Base-by-base conservation (phyloP, 2,329 filamentous ascomycete species). In the Venturia effusa region DNA sequence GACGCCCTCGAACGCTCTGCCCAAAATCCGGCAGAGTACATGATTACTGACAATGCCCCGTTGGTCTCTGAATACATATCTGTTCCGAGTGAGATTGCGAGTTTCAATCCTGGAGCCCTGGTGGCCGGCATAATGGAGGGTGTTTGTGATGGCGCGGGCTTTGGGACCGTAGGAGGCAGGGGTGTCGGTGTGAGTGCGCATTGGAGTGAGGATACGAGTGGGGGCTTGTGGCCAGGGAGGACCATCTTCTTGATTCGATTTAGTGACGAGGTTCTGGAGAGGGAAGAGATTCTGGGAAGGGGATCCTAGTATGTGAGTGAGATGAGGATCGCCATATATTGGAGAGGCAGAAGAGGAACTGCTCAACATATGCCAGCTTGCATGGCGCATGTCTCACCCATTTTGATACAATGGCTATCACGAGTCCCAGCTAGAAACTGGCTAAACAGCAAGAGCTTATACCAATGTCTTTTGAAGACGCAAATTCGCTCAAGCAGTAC, bases 21-120 rank as follows among this genome's bases (percentile, higher is more conserved):
- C 10, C 84, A 87, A 62, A 93, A 92, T 62, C 88, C 90, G 10
- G 91, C 94, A 70, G 93, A 97, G 79, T 99, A 97, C 81, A 97
- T 99, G 93, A 94, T 99, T 70, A 90, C 92, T 70, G 94, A 99
- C 78, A 97, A 99, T 77, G 94, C 97, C 74, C 94, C 94, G 27
- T 82, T 97, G 61, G 93, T 97, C 45, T 97, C 97, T 76, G 88
- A 88, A 67, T 97, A 94, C 78, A 89, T 99, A 72, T 91, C 87
- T 70, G 88, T 97, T 62, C 94, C 94, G 19, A 88, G 88, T 71
- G 94, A 99, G 77, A 96, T 99, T 90, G 92, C 84, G 76, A 90
- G 94, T 83, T 82, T 99, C 71, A 97, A 97, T 75, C 97, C 93
- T 76, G 94, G 93, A 22, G 94, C 94, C 11, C 99, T 90, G 73